Evolutionary conservation across 495 filamentous ascomycete species (phyloP).

Genomic region (Neurospora discreta): DNA sequence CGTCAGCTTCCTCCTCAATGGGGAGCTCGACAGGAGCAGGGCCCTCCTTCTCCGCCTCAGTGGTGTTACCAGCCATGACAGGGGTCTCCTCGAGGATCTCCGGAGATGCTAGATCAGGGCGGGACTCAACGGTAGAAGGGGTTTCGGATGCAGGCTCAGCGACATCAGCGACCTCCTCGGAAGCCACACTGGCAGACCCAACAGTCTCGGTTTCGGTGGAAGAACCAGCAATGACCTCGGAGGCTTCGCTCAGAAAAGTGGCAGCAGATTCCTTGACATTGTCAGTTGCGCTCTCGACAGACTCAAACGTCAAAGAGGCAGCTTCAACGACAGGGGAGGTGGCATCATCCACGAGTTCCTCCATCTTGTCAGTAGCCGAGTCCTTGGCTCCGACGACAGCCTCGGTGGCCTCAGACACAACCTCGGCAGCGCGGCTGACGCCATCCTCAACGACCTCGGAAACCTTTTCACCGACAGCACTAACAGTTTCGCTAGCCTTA

Average conservation of each 20-base stretch:
- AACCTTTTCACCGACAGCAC: slow-evolving; percentile 8
- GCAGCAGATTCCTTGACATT: not conserved
- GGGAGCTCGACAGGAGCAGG: slow-evolving; percentile 40
- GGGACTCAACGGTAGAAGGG: slow-evolving; percentile 3
- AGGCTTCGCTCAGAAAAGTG: not conserved
- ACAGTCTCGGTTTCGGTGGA: not conserved
- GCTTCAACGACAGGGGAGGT: slow-evolving; percentile 4
- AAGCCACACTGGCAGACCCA: not conserved
- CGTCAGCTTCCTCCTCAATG: slow-evolving; percentile 5
- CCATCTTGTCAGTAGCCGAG: slow-evolving; percentile 9
- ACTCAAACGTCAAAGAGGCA: not conserved
- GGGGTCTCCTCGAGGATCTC: slow-evolving; percentile 15
- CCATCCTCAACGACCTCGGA: slow-evolving; percentile 14
- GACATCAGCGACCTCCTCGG: slow-evolving; percentile 5
- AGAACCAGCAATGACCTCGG: not conserved
- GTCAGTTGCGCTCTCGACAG: not conserved
- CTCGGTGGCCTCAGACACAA: slow-evolving; percentile 1
- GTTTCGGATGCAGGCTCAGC: slow-evolving; percentile 13
- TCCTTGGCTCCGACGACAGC: slow-evolving; percentile 8
- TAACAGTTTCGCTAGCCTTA: slow-evolving; percentile 1
- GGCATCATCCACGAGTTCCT: slow-evolving; percentile 1
- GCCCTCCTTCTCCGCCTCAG: slow-evolving; percentile 36
- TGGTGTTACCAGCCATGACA: slow-evolving; percentile 15
- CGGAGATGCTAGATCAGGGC: slow-evolving; percentile 11
- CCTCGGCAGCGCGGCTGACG: slow-evolving; percentile 5